Conservation (phyloP, 495 filamentous ascomycete species). For the Rostrohypoxylon terebratum region DNA sequence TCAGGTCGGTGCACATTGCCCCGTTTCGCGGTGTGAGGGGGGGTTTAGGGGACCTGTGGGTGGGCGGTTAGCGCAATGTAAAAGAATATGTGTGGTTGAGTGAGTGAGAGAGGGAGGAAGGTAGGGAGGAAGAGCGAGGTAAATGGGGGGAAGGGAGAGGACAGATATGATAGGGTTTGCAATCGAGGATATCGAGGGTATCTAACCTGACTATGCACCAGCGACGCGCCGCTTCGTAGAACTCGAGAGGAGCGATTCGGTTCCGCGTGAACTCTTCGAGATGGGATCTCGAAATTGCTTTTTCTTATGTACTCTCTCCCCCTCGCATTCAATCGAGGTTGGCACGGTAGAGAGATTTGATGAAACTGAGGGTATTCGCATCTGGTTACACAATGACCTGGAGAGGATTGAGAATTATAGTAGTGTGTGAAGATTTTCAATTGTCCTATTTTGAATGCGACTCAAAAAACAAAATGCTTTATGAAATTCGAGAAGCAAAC, state of each 20-base stretch:
- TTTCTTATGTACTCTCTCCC: background rate
- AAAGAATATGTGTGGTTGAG: no score
- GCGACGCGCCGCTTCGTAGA: background rate
- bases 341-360: no score
- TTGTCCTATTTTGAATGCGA: background rate
- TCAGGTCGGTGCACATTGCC: conserved; percentile 28
- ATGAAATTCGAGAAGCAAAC: conserved; percentile 20
- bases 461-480: background rate
- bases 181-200: background rate
- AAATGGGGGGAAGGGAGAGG: background rate
- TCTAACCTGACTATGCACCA: background rate
- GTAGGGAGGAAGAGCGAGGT: background rate
- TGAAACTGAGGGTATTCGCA: background rate
- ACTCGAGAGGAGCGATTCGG: background rate
- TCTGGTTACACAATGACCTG: background rate
- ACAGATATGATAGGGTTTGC: background rate
- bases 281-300: background rate
- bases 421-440: background rate
- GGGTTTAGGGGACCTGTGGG: background rate
- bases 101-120: background rate
- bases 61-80: background rate
- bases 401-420: no score
- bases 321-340: background rate
- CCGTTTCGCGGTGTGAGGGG: background rate
- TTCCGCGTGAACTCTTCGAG: no score